Evolutionary conservation across 2,329 filamentous ascomycete species (phyloP).

Genomic region (Penicillium sp.): DNA sequence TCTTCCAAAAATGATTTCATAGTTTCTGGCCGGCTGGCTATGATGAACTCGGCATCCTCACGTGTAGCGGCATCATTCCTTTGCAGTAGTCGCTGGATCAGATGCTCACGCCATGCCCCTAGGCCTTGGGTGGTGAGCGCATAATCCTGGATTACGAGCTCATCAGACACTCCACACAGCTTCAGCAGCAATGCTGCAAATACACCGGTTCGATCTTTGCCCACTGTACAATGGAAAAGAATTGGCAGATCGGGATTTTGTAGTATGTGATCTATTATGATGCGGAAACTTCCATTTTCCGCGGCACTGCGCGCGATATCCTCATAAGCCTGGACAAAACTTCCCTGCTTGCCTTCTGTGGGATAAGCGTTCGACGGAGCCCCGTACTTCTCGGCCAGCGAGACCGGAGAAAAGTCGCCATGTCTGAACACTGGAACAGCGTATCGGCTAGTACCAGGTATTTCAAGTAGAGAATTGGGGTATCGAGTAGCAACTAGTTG

Average conservation of each 20-base stretch:
- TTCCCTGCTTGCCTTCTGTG: not conserved
- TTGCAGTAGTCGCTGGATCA: constrained; percentile 1
- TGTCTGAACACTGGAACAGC: constrained; percentile 63
- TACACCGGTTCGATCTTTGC: constrained; percentile 72
- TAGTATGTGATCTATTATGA: constrained; percentile 5
- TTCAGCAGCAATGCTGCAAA: constrained; percentile 61
- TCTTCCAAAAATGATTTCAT: constrained; percentile 4
- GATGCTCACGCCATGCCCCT: constrained; percentile 3
- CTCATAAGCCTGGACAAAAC: constrained; percentile 61
- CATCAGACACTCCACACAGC: constrained; percentile 58
- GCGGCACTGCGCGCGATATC: constrained; percentile 44
- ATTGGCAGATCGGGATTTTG: constrained; percentile 41
- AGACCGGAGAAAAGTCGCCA: constrained; percentile 28
- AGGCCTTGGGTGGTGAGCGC: constrained; percentile 20
- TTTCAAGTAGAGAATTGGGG: constrained; percentile 25
- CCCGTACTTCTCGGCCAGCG: constrained; percentile 2
- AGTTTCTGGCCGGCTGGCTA: constrained; percentile 4
- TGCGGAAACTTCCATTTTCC: constrained; percentile 4
- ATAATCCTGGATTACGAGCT: constrained; percentile 61
- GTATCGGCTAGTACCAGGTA: constrained; percentile 50
- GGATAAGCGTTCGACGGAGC: constrained; percentile 37
- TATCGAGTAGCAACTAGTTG: constrained; percentile 32
- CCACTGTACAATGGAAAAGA: constrained; percentile 68
- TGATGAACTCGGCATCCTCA: constrained; percentile 2
- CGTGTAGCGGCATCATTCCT: not conserved